A percentile compares a stretch with the other conserved stretches of the same genome.
Conservation (phyloP, 495 filamentous ascomycete genomes). For the Penicillium chermesinum region DNA sequence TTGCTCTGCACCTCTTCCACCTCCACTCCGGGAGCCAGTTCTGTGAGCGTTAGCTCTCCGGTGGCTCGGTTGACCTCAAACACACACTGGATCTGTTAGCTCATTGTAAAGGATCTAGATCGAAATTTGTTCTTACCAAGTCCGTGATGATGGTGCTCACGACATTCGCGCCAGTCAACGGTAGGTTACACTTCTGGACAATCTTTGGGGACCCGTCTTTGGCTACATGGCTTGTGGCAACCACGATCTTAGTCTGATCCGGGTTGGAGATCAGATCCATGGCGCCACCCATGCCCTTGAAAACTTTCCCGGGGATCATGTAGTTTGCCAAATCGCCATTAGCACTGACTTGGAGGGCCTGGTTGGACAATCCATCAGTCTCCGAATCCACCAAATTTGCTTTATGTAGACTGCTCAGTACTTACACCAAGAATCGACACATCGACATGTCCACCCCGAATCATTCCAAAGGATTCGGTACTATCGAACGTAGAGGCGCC, state of each 20-base stretch:
- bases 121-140: slow-evolving; percentile 49
- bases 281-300: slow-evolving; percentile 94
- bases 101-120: background rate
- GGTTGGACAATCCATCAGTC: too few species aligned
- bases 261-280: slow-evolving; percentile 93
- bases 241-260: slow-evolving; percentile 78
- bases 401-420: too few species aligned
- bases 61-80: slow-evolving; percentile 79
- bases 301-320: slow-evolving; percentile 81
- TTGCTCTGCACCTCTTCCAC: slow-evolving; percentile 82
- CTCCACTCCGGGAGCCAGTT: slow-evolving; percentile 78
- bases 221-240: slow-evolving; percentile 87
- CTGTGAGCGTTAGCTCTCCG: slow-evolving; percentile 70
- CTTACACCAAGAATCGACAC: slow-evolving; percentile 75
- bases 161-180: slow-evolving; percentile 77
- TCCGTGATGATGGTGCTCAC: slow-evolving; percentile 92
- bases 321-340: slow-evolving; percentile 86
- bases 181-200: slow-evolving; percentile 77
- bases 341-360: slow-evolving; percentile 80
- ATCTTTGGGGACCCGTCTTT: slow-evolving; percentile 89
- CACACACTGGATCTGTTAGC: slow-evolving; percentile 47
- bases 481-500: slow-evolving; percentile 80
- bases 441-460: slow-evolving; percentile 79
- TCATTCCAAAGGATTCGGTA: slow-evolving; percentile 92
- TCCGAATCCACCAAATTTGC: too few species aligned